Percentiles rank a stretch among this genome's conserved stretches.
phyloP scores from a whole-genome alignment of 2,329 filamentous ascomycete species.

The Rhynchosporium secalis region DNA sequence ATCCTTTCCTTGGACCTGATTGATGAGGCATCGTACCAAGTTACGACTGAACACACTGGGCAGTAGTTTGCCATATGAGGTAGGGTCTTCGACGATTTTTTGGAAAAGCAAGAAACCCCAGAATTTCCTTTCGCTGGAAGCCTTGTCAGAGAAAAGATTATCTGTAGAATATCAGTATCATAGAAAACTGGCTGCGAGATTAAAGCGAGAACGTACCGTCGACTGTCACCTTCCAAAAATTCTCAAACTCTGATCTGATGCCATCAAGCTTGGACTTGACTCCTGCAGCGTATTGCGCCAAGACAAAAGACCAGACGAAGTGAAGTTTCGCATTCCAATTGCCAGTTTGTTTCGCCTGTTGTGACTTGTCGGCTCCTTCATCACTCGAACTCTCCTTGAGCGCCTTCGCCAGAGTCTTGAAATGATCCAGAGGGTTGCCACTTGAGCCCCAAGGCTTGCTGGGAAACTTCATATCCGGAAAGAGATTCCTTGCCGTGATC shows the following conservation, averaged over 20 bases:
- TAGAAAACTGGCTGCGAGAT: slow-evolving; percentile 24
- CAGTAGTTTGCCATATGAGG: slow-evolving; percentile 50
- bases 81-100: slow-evolving; percentile 63
- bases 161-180: slow-evolving; percentile 50
- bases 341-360: slow-evolving; percentile 53
- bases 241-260: slow-evolving; percentile 54
- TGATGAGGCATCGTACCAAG: slow-evolving; percentile 77
- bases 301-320: slow-evolving; percentile 82
- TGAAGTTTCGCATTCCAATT: slow-evolving; percentile 79
- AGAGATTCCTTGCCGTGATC: slow-evolving; percentile 67
- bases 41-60: slow-evolving; percentile 77
- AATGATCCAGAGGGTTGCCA: slow-evolving; percentile 72
- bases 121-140: slow-evolving; percentile 86
- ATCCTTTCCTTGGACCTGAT: slow-evolving; percentile 76
- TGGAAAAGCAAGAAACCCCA: slow-evolving; percentile 88
- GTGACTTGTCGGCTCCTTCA: slow-evolving; percentile 46
- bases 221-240: slow-evolving; percentile 84
- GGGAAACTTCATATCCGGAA: slow-evolving; percentile 64
- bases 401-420: slow-evolving; percentile 69
- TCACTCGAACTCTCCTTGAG: slow-evolving; percentile 72
- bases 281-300: slow-evolving; percentile 53
- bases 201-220: slow-evolving; percentile 61
- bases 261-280: slow-evolving; percentile 36
- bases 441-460: slow-evolving; percentile 68
- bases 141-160: slow-evolving; percentile 76